phyloP scores from a whole-genome alignment of 1,284 basidiomycete genomes.

The Meripilus lineatus region DNA sequence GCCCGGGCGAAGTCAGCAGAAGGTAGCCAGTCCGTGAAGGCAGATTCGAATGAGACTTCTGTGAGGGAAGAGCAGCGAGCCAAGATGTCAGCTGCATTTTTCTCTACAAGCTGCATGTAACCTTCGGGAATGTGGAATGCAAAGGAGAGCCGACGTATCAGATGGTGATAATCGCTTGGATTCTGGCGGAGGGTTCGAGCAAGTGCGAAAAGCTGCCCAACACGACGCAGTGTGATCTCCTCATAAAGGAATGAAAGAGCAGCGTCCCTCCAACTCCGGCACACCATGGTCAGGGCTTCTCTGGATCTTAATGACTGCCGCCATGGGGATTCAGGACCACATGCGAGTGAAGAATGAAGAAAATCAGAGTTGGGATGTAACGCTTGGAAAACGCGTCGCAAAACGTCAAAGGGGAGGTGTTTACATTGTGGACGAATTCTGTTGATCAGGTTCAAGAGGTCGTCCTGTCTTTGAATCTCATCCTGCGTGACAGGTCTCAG shows the following conservation, averaged over 20 bases:
- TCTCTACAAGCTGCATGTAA: conserved; percentile 4
- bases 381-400: too few species aligned
- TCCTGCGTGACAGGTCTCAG: too few species aligned
- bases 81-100: not conserved
- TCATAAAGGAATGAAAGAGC: conserved; percentile 7
- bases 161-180: not conserved
- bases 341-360: conserved; percentile 1
- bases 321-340: conserved; percentile 8
- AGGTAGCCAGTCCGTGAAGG: not conserved
- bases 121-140: not conserved
- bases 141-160: not conserved
- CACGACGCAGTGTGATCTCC: conserved; percentile 9
- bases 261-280: conserved; percentile 4
- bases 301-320: not conserved
- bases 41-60: not conserved
- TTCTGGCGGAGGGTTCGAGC: not conserved
- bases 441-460: too few species aligned
- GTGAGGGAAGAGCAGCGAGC: too few species aligned
- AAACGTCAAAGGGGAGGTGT: too few species aligned
- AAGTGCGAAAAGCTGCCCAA: conserved; percentile 7
- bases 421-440: too few species aligned
- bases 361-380: too few species aligned
- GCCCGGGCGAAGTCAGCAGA: not conserved
- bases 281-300: conserved; percentile 7
- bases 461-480: too few species aligned